Base-by-base conservation (phyloP, 768 basidiomycete species). In the Pleurotus tuber-regium region DNA sequence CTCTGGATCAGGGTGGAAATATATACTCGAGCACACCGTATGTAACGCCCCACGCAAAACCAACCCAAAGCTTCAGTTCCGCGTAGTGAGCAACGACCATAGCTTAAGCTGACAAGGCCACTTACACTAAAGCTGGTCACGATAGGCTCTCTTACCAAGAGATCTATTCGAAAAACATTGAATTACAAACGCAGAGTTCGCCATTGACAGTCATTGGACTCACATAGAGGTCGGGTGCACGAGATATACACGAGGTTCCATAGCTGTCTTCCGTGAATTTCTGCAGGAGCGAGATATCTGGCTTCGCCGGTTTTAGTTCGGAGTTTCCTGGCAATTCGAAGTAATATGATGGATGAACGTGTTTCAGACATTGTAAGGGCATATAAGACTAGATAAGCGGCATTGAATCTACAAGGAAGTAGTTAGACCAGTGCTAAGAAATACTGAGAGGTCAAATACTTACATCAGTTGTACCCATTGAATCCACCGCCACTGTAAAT, bases 401-500 rank as follows among this genome's bases (percentile, higher is more conserved):
- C 83, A 11, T 25, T 47, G 29, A 55, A 24, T 0, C 19, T 18
- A 52, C 35, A 4, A 43, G 25, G 4, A 6, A 29, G 11, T 29
- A 47, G 10, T 39, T 12, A 43, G 38, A 9, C 21, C 12, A 10
- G 4, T 14, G 19, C 16, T 33, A 14, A 35, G 38, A 24, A 50
- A 18, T n/a, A 26, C 21, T 12, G 39, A 54, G 4, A 61, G 59
- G 50, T 33, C 35, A 29, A 25, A 19, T 11, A 64, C 70, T 1
- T 49, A 81, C 84, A 85, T 87, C 59, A 83, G 71, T 56, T 84
- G 82, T 4, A 89, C 76, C 89, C 89, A 92, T 60, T 90, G 82
- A 24, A 93, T 89, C 88, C 89, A 91, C 25, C 87, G 73, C 88
- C 90, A 92, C 55, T 74, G 72, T 1, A 91, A 62, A 21, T 67